These are phyloP conservation scores for Stagonosporopsis rhizophila DNA, from an alignment of 2,329 filamentous ascomycete species.

Conservation along the genomic window DNA sequence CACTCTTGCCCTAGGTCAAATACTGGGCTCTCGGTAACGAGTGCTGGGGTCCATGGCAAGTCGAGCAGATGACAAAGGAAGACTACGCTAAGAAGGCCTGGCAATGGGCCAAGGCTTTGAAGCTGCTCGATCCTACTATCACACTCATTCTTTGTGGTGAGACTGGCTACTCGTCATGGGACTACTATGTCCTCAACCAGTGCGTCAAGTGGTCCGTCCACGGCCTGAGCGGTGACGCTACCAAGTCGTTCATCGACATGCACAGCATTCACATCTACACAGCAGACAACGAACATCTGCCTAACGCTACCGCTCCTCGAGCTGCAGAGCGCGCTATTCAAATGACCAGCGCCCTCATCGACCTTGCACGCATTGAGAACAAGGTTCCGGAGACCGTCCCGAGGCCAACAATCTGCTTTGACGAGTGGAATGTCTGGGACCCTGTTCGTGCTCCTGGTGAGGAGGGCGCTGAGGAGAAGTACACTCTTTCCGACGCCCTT, in stretches of 20 bases:
- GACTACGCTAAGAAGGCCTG: constrained; percentile 72
- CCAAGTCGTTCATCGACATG: constrained; percentile 71
- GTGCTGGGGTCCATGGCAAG: constrained; percentile 71
- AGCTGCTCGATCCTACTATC: constrained; percentile 73
- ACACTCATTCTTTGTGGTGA: constrained; percentile 77
- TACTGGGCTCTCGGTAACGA: constrained; percentile 88
- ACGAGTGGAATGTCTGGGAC: constrained; percentile 88
- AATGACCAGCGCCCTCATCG: constrained; percentile 71
- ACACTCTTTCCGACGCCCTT: constrained; percentile 77
- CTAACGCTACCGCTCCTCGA: constrained; percentile 63
- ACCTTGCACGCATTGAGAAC: constrained; percentile 76
- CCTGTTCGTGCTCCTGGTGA: constrained; percentile 74
- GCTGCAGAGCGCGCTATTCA: constrained; percentile 77
- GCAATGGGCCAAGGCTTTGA: constrained; percentile 76
- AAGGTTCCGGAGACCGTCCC: constrained; percentile 65
- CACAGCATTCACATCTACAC: constrained; percentile 84
- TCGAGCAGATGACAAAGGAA: constrained; percentile 72
- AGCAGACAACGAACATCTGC: constrained; percentile 56
- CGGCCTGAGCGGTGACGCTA: constrained; percentile 56
- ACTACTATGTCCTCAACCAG: constrained; percentile 74
- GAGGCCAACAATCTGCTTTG: constrained; percentile 76
- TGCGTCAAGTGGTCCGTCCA: constrained; percentile 64
- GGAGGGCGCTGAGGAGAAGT: constrained; percentile 71
- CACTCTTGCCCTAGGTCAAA: constrained; percentile 59
- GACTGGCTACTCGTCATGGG: constrained; percentile 73